These are phyloP conservation scores for Pyricularia pennisetigena DNA, from an alignment of 2,329 filamentous ascomycete species.

Conservation along the genomic window DNA sequence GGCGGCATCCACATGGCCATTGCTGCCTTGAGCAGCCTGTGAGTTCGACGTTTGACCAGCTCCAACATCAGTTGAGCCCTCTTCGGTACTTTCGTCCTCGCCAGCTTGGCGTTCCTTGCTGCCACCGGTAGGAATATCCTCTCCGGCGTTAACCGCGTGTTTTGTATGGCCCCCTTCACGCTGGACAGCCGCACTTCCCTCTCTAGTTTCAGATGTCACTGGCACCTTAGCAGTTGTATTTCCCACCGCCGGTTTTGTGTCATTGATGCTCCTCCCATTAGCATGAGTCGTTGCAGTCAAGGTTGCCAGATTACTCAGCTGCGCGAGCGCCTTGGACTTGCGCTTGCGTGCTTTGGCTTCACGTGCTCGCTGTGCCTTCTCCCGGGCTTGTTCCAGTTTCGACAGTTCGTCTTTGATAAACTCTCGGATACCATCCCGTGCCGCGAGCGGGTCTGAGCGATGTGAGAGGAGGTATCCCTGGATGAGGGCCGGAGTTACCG, in stretches of 20 bases:
- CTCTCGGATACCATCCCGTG: neutral
- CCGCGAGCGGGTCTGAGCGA: neutral
- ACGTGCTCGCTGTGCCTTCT: neutral
- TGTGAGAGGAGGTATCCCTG: constrained; percentile 38
- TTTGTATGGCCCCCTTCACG: neutral
- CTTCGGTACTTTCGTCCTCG: neutral
- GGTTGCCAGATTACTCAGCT: neutral
- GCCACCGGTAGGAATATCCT: neutral
- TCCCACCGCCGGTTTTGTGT: neutral
- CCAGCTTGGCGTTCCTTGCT: neutral
- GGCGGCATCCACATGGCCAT: neutral
- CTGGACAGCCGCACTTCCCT: neutral
- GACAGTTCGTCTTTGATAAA: neutral
- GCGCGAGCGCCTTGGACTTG: neutral
- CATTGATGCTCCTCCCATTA: neutral
- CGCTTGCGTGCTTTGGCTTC: neutral
- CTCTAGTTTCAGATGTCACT: neutral
- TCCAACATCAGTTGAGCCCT: neutral
- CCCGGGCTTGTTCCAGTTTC: neutral
- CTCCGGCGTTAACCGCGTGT: neutral
- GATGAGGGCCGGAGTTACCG: constrained; percentile 37
- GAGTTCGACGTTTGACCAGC: neutral
- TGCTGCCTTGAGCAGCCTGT: neutral
- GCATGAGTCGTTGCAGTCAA: neutral
- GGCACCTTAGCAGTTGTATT: neutral